Evolutionary conservation across 2,329 filamentous ascomycete species (phyloP), one percentile per base, ranked within the genome.

Genomic region (Penicillium sp.): DNA sequence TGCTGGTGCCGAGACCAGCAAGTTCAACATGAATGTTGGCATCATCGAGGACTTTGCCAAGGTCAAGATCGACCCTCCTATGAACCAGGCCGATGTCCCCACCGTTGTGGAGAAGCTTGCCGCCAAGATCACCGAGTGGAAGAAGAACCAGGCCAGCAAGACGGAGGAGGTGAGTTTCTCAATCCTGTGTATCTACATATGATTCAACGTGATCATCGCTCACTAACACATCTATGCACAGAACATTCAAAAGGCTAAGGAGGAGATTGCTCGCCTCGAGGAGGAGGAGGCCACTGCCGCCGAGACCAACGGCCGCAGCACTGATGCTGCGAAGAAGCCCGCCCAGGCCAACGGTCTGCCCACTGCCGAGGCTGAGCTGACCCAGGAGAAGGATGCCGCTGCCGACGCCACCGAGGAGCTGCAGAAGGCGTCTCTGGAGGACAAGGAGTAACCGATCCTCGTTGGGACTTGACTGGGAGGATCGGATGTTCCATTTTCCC

Each of bases 231-330:
- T 66, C 65, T 64, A 66, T 59, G 71, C 79, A 31, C 71, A 98
- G 95, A 99, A 99, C 83, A 89, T 98, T 61, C 91, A 92, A 64
- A 96, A 97, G 79, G 95, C 95, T 61, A 90, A 96, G 83, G 94
- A 94, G 78, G 92, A 97, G 78, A 96, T 99, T 63, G 91, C 93
- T 74, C 88, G 88, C 67, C 86, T 98, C 44, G 86, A 88, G 68
- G 80, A 83, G 56, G 94, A 97, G 74, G 87, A 88, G 56, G 82
- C 85, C 64, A 61, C 82, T 82, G 64, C 78, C 78, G 46, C 69
- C 53, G 56, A 73, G 64, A 55, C 66, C 54, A 63, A 78, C 77
- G 62, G 78, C 75, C 66, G 78, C 73, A 39, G 73, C 75, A 66
- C 82, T 79, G 82, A 83, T 50, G 75, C 75, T n/a, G 78, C 78